Conservation (phyloP, 2,329 filamentous ascomycete genomes). For the Fusarium illudens region DNA sequence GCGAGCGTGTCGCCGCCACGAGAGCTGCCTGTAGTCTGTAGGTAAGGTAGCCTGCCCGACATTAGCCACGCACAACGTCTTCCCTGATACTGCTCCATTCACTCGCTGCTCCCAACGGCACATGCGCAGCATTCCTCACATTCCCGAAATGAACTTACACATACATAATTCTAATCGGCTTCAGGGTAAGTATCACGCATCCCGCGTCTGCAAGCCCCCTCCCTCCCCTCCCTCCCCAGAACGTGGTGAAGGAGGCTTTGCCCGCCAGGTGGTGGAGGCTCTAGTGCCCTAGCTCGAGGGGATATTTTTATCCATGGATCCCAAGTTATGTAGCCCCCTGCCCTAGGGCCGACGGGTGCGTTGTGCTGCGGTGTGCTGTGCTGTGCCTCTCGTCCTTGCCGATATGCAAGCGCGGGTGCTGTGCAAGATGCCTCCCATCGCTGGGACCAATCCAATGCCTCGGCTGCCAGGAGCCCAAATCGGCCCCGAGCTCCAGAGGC, state of each 20-base stretch:
- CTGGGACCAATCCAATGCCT: conserved; percentile 34
- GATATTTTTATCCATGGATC: conserved; percentile 40
- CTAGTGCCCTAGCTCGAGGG: conserved; percentile 22
- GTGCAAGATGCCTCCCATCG: conserved; percentile 9
- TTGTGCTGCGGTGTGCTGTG: conserved; percentile 22
- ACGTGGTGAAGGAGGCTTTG: conserved; percentile 27
- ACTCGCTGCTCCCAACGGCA: conserved; percentile 9
- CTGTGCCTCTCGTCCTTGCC: conserved; percentile 24
- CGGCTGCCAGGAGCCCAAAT: conserved; percentile 31
- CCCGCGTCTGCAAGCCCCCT: conserved; percentile 23
- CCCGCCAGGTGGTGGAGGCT: conserved; percentile 30
- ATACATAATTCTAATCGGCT: conserved; percentile 12
- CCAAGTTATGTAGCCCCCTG: conserved; percentile 24
- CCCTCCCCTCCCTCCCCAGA: conserved; percentile 18
- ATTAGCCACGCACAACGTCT: conserved; percentile 1
- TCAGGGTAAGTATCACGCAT: conserved; percentile 19
- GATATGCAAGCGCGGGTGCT: conserved; percentile 9
- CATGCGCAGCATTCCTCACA: conserved; percentile 32
- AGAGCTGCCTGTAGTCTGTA: background rate
- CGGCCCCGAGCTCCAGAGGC: conserved; percentile 38
- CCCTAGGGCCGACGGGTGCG: conserved; percentile 1
- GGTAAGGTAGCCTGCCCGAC: background rate
- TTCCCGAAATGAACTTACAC: conserved; percentile 23
- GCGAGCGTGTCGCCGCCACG: background rate
- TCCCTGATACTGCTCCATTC: background rate